Evolutionary conservation across 305 asterid species (phyloP), one percentile per base, ranked within the genome.

Genomic region (Solanum hybrid): DNA sequence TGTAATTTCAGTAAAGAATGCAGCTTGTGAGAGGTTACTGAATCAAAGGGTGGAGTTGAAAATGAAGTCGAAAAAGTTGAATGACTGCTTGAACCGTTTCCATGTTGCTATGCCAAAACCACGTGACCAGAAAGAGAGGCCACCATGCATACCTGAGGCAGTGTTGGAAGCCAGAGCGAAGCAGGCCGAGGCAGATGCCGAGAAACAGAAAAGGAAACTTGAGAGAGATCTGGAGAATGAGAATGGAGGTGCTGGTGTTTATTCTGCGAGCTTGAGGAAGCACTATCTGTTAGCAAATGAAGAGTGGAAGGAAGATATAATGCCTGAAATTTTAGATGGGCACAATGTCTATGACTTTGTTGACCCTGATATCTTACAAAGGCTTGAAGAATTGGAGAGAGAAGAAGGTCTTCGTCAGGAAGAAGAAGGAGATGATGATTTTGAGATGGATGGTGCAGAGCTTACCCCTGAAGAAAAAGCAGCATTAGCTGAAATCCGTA

Each of bases 201-300:
- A 94, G 92, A 95, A 95, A 87, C 94, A 94, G 91, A 94, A 91
- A 91, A 93, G 92, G 91, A 95, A 94, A 88, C 96, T 97, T 40
- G 99, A 97, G 93, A 95, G 88, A 90, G 99, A 97, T 91, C 92
- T 97, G 32, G 99, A 97, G 92, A 91, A 96, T 85, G 99, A 96
- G 92, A 97, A 96, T 91, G 99, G 99, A 42, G 99, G 99, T 90
- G 99, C 99, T 0, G 99, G 99, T 93, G 99, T 97, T 6, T 97
- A 97, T 93, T 97, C 99, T n/a, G 99, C 98, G 32, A 95, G 95
- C 93, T 90, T 97, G 95, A 96, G 90, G 73, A 97, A 97, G 95
- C 92, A 93, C 88, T 94, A 96, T 89, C 93, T 96, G 60, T 91
- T 97, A 29, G 99, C 96, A 26, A 17, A 95, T 40, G 98, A 95